These are phyloP conservation scores for Betula pendula DNA, from an alignment of 306 rosid species.

Conservation along the genomic window DNA sequence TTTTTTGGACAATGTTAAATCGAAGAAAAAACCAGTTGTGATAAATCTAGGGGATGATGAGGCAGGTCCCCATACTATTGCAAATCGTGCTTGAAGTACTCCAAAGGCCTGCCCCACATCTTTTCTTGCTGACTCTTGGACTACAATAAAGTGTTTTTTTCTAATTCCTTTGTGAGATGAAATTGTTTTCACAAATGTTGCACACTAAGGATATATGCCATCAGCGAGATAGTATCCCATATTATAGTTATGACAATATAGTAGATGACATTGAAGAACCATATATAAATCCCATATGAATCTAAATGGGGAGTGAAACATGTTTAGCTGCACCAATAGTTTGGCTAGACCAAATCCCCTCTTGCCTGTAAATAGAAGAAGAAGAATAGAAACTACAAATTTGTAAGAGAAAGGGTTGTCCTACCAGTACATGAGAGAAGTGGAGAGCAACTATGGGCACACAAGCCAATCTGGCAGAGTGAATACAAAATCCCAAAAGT, in stretches of 20 bases:
- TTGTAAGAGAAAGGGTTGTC: constrained; percentile 15
- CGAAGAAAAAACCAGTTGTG: background rate
- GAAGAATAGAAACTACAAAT: constrained; percentile 12
- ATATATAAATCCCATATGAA: background rate
- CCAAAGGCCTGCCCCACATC: no score
- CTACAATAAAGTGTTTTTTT: no score
- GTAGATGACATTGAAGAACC: background rate
- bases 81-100: no score
- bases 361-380: background rate
- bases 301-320: background rate
- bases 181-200: no score
- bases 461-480: constrained; percentile 85
- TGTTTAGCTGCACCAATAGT: background rate
- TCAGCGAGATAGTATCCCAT: no score
- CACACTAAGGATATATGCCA: no score
- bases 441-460: constrained; percentile 87
- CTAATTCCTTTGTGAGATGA: no score
- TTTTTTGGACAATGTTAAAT: no score
- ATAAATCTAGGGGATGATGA: background rate
- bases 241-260: no score
- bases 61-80: no score
- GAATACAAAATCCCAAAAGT: constrained; percentile 77
- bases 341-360: background rate
- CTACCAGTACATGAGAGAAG: constrained; percentile 90
- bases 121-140: no score